A percentile compares a stretch with the other conserved stretches of the same genome.
phyloP scores from a whole-genome alignment of 1,284 basidiomycete species.

The Meira nashicola region DNA sequence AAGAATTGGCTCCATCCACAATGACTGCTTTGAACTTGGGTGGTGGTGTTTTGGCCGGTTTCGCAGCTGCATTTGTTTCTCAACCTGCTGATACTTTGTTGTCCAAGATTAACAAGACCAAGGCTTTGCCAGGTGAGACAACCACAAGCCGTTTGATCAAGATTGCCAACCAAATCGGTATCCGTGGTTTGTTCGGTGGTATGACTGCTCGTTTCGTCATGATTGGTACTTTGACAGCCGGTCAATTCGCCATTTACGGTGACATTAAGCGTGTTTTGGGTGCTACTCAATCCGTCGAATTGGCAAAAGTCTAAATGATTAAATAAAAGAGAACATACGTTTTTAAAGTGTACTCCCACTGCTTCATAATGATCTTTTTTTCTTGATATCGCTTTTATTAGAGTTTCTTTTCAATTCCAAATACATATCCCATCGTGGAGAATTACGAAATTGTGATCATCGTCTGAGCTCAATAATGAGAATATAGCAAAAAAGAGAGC shows the following conservation, averaged over 20 bases:
- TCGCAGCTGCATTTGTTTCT: constrained; percentile 51
- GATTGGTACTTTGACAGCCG: constrained; percentile 60
- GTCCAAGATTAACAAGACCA: constrained; percentile 63
- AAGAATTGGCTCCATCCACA: constrained; percentile 50
- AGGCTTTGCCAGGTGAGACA: constrained; percentile 59
- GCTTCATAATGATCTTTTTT: too few species aligned
- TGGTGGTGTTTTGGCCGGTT: constrained; percentile 52
- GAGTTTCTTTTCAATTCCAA: too few species aligned
- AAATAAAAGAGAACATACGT: too few species aligned
- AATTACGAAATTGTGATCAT: too few species aligned
- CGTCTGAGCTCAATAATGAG: too few species aligned
- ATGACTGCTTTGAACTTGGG: constrained; percentile 49
- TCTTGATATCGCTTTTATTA: too few species aligned
- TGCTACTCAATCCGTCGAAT: constrained; percentile 47
- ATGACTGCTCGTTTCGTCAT: constrained; percentile 54
- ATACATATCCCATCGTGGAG: too few species aligned
- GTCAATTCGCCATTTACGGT: constrained; percentile 56
- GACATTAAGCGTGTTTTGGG: constrained; percentile 58
- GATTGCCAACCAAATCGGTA: constrained; percentile 57
- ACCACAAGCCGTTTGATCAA: constrained; percentile 57
- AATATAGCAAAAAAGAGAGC: too few species aligned
- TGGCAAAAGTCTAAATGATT: too few species aligned
- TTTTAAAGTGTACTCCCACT: too few species aligned
- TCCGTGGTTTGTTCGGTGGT: constrained; percentile 59
- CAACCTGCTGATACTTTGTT: constrained; percentile 54